Base-by-base conservation (phyloP, 495 filamentous ascomycete species). In the Staphylotrichum longicolle region DNA sequence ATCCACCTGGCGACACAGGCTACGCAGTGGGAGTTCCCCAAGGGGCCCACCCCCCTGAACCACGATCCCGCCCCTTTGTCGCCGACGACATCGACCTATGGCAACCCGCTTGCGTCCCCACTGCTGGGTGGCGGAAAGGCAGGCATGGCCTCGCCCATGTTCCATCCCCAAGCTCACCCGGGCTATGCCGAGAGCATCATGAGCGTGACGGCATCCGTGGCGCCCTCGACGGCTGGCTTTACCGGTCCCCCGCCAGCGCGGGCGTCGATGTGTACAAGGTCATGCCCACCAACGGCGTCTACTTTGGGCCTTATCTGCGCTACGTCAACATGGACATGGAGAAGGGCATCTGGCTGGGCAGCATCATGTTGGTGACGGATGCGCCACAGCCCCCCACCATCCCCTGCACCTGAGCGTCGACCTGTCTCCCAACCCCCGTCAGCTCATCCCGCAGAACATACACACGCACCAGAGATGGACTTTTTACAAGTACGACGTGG, bases 281-380 rank as follows among this genome's bases (percentile, higher is more conserved):
- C 52, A 86, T 87, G 49, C 92, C 94, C 5, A 95, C 91, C 2
- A 98, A 98, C 61, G 93, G 92, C n/a, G 94, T 98, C 14, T 98
- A 98, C 72, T 98, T 98, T 72, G 94, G 94, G 1, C 94, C 94
- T 0, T 98, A 97, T 71, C 80, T 98, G 46, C 81, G 93, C 62
- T 98, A 98, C 69, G 90, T 91, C 5, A 98, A 98, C 69, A 97
- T 98, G 93, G 90, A 98, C 60, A 67, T 97, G 40, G 93, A 97
- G 70, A 87, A 86, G 66, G 94, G 95, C 3, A 64, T 93, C 39
- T 98, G 94, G 94, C 75, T 93, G 10, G 92, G 91, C 9, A 82
- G 80, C 60, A 82, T 84, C 61, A 68, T 85, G 70, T 85, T 98
- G 32, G 86, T 97, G 11, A 96, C 93, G 1, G 93, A 96, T 68